These are phyloP conservation scores for Talaromyces sp. DNA, from an alignment of 2,329 filamentous ascomycete genomes.

Conservation along the genomic window DNA sequence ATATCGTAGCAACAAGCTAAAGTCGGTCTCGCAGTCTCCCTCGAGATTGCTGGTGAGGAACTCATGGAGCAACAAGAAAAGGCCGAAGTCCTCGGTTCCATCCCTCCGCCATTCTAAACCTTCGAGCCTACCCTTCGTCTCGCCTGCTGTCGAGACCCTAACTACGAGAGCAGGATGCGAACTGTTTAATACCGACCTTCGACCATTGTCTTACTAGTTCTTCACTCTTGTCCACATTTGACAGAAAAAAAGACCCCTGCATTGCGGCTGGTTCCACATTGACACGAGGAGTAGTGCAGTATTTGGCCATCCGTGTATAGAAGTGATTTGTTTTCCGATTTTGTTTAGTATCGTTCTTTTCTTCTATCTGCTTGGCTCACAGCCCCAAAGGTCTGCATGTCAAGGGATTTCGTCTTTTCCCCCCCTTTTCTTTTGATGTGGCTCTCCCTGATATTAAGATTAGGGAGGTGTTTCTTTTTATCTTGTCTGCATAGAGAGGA, in stretches of 20 bases:
- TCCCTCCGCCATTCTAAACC: conserved; percentile 49
- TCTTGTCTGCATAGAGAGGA: conserved; percentile 17
- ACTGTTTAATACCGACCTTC: conserved; percentile 28
- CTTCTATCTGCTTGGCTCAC: conserved; percentile 3
- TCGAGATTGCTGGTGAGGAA: conserved; percentile 80
- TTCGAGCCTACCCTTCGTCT: neutral
- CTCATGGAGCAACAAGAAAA: conserved; percentile 78
- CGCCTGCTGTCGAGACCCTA: conserved; percentile 15
- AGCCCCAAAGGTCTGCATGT: neutral
- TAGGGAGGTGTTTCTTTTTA: conserved; percentile 3
- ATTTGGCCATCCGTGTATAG: conserved; percentile 40
- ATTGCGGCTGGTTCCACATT: conserved; percentile 32
- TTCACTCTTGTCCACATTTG: conserved; percentile 30
- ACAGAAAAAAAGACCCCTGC: conserved; percentile 26
- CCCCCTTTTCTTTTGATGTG: neutral
- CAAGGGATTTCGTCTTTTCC: neutral
- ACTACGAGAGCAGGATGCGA: neutral
- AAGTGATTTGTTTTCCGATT: conserved; percentile 29
- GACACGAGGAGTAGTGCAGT: conserved; percentile 33
- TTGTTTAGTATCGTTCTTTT: conserved; percentile 19
- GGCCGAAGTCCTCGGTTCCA: conserved; percentile 41
- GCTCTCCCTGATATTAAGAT: neutral
- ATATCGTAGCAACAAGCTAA: conserved; percentile 78
- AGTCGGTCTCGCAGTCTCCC: conserved; percentile 87
- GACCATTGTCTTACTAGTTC: conserved; percentile 44